Evolutionary conservation across 2,329 filamentous ascomycete species (phyloP), one percentile per base, ranked within the genome.

Genomic region (Zymoseptoria ardabiliae): DNA sequence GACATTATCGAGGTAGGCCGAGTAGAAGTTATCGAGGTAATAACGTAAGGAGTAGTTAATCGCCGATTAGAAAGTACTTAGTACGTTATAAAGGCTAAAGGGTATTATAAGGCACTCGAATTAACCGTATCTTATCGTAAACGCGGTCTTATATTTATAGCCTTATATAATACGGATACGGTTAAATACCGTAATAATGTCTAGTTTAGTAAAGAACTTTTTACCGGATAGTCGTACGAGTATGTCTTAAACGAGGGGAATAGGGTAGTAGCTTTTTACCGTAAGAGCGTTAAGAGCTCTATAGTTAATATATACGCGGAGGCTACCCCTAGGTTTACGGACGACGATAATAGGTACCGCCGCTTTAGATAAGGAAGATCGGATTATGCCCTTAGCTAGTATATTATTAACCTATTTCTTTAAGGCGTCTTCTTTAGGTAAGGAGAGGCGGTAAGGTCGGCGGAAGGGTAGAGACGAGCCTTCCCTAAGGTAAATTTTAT

Each of bases 251-350:
- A 55, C 22, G 2, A 55, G 7, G 5, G 53, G 28, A 19, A 55
- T 41, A 5, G n/a, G 53, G n/a, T 55, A 55, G 19, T 21, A 21
- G 22, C n/a, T 19, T n/a, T 55, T 55, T 45, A 55, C 19, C 6
- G 30, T 55, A 41, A 55, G 13, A 3, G 17, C 19, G 11, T 55
- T 55, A n/a, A 55, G n/a, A 2, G 2, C 53, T 55, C 53, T 35
- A 55, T 55, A 55, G 53, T 55, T 30, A 11, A 55, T 35, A 35
- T 55, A 55, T 7, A 55, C 17, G 17, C 53, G 53, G 4, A 55
- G 23, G 2, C 53, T 35, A 11, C 53, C 21, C 8, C 28, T 45
- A 41, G 23, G 23, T 11, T 55, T 55, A 13, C 17, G 53, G 8
- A 55, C 28, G 6, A 55, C 19, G 19, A 51, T n/a, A 22, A 51